Evolutionary conservation across 805 yeast species (phyloP).

Genomic region (Cyberlindnera americana): DNA sequence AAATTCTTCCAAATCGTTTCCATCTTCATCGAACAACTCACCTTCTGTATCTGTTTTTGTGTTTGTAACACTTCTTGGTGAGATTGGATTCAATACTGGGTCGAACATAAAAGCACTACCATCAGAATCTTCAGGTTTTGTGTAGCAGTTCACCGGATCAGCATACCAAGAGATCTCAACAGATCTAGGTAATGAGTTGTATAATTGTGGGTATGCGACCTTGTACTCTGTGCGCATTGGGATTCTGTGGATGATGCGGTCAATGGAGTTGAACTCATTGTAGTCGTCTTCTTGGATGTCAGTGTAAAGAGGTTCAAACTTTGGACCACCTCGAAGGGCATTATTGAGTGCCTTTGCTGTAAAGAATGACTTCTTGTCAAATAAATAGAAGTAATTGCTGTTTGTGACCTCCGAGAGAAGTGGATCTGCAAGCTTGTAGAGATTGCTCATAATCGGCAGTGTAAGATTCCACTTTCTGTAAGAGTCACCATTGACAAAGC

Average conservation of each 20-base stretch:
- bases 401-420: slow-evolving; percentile 49
- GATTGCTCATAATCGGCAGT: slow-evolving; percentile 55
- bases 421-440: slow-evolving; percentile 70
- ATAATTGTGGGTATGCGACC: slow-evolving; percentile 83
- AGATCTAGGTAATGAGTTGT: slow-evolving; percentile 70
- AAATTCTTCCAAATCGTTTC: slow-evolving; percentile 38
- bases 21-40: slow-evolving; percentile 27
- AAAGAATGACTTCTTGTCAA: slow-evolving; percentile 74
- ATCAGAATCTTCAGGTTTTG: slow-evolving; percentile 42
- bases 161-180: slow-evolving; percentile 63
- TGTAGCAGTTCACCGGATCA: slow-evolving; percentile 53
- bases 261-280: slow-evolving; percentile 87
- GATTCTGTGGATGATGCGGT: slow-evolving; percentile 75
- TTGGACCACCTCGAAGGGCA: slow-evolving; percentile 94
- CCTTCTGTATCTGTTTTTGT: slow-evolving; percentile 21
- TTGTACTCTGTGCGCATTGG: slow-evolving; percentile 79
- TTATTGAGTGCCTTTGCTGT: slow-evolving; percentile 89
- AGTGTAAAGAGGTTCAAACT: slow-evolving; percentile 80
- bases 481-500: slow-evolving; percentile 69
- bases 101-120: slow-evolving; percentile 56
- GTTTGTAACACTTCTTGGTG: slow-evolving; percentile 29
- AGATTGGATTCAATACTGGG: slow-evolving; percentile 53
- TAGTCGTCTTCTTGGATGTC: slow-evolving; percentile 69
- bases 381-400: slow-evolving; percentile 62
- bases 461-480: slow-evolving; percentile 70